phyloP scores from a whole-genome alignment of 2,329 filamentous ascomycete species.

The Pseudocercospora macadamiae region DNA sequence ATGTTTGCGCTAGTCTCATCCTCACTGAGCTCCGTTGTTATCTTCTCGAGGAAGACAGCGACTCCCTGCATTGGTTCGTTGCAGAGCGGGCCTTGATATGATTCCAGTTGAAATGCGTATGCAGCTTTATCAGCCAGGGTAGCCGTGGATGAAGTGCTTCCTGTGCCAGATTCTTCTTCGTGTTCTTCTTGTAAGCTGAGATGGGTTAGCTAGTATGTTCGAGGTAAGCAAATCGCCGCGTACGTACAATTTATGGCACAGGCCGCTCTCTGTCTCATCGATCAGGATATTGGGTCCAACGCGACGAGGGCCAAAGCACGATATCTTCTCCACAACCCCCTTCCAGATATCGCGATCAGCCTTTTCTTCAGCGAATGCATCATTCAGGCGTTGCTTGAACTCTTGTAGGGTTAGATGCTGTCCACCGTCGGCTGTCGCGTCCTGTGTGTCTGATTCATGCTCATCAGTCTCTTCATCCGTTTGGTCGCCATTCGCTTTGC shows the following conservation, averaged over 20 bases:
- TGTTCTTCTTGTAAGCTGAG: conserved; percentile 35
- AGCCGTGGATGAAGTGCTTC: conserved; percentile 25
- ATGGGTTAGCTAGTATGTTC: conserved; percentile 31
- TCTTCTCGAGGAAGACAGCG: conserved; percentile 84
- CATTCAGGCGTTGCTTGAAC: conserved; percentile 72
- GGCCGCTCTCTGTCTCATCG: conserved; percentile 73
- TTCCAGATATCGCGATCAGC: conserved; percentile 77
- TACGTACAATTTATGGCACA: conserved; percentile 72
- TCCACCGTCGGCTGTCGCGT: conserved; percentile 54
- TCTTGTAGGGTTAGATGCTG: conserved; percentile 71
- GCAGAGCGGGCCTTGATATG: conserved; percentile 85
- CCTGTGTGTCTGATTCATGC: conserved; percentile 53
- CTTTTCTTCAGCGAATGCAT: conserved; percentile 71
- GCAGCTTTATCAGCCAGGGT: conserved; percentile 82
- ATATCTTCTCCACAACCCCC: conserved; percentile 75
- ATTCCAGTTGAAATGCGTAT: conserved; percentile 93
- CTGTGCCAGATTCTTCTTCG: conserved; percentile 25
- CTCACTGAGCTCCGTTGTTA: conserved; percentile 62
- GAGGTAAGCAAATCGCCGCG: conserved; percentile 21
- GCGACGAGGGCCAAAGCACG: conserved; percentile 85
- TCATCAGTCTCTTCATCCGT: conserved; percentile 41
- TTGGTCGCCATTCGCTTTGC: conserved; percentile 31
- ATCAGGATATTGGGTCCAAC: conserved; percentile 88
- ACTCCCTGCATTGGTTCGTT: conserved; percentile 91
- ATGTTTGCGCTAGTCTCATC: conserved; percentile 66